Evolutionary conservation across 2,329 filamentous ascomycete species (phyloP).

Genomic region (Xylariaceae sp.): DNA sequence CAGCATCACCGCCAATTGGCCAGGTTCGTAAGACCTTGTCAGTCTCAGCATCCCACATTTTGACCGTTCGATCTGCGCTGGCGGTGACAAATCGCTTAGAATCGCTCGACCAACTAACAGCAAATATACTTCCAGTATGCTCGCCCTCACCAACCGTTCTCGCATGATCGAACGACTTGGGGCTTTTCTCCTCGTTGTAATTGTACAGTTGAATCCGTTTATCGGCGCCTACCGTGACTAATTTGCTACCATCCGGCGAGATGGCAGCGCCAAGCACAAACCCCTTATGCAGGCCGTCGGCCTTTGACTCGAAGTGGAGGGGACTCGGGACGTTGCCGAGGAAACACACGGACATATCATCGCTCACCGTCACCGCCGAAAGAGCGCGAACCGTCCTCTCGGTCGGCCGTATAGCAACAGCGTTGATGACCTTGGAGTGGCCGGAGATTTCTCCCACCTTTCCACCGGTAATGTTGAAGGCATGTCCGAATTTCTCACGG

Average conservation of each 20-base stretch:
- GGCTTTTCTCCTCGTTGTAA: conserved; percentile 49
- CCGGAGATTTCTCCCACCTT: conserved; percentile 95
- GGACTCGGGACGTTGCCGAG: conserved; percentile 73
- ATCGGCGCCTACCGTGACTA: conserved; percentile 92
- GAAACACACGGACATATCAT: conserved; percentile 87
- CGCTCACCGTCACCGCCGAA: conserved; percentile 83
- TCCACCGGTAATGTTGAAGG: conserved; percentile 90
- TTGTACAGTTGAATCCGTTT: conserved; percentile 85
- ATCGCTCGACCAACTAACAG: conserved; percentile 84
- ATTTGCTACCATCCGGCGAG: conserved; percentile 74
- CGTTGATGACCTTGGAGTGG: conserved; percentile 86
- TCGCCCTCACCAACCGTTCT: conserved; percentile 74
- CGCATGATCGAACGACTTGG: conserved; percentile 80
- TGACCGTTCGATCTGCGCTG: conserved; percentile 90
- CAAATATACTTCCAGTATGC: conserved; percentile 90
- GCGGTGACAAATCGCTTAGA: conserved; percentile 84
- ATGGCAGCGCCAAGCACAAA: conserved; percentile 88
- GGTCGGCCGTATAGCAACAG: conserved; percentile 82
- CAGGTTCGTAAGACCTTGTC: conserved; percentile 76
- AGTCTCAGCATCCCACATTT: conserved; percentile 84
- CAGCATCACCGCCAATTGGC: conserved; percentile 72
- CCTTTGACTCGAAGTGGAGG: conserved; percentile 91
- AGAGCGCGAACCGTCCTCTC: conserved; percentile 58
- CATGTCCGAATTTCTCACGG: conserved; percentile 88
- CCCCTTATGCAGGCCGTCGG: conserved; percentile 73